Evolutionary conservation across 352 stramenopile genomes (phyloP), one percentile per base, ranked within the genome.

Genomic region (Phytophthora pini): DNA sequence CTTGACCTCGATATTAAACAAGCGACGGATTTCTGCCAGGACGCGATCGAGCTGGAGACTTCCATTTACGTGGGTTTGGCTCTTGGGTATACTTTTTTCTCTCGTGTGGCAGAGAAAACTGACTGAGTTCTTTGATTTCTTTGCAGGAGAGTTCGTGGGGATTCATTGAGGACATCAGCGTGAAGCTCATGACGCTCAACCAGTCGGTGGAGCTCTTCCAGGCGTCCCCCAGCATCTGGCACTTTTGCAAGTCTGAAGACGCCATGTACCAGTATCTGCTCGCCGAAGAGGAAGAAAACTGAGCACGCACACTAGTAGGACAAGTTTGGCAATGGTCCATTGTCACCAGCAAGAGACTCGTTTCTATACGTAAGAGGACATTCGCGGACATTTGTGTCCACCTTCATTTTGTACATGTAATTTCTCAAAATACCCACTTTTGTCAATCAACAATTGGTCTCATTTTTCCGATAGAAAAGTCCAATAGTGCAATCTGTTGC

Each of bases 231-330:
- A 88, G 82, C 45, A 41, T 94, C 27, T 96, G 84, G 77, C 88
- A 96, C 70, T 96, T 89, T 63, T 93, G 86, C 81, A 90, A 92
- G 62, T 79, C 79, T 1, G 84, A 94, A 59, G 80, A 92, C 46
- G 80, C 77, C 46, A 80, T 94, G 69, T 76, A 88, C 68, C 80
- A 92, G 50, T 94, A 93, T 51, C 56, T 94, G 61, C 69, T 92
- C 7, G 80, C 84, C 3, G 86, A 93, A 55, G 76, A 85, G 20
- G 84, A 94, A 47, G 85, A 94, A 52, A 62, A 69, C 52, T 76
- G 49, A 76, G 6, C n/a, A 4, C 26, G 12, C 12, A 29, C 27
- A 38, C 24, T 26, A 24, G 41, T 51, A 10, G 6, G 39, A 31
- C 45, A 34, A 22, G 5, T 1, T 11, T 43, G 38, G 5, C 27